Conservation (phyloP, 208 protist genomes). For the Acanthamoeba lenticulata region DNA sequence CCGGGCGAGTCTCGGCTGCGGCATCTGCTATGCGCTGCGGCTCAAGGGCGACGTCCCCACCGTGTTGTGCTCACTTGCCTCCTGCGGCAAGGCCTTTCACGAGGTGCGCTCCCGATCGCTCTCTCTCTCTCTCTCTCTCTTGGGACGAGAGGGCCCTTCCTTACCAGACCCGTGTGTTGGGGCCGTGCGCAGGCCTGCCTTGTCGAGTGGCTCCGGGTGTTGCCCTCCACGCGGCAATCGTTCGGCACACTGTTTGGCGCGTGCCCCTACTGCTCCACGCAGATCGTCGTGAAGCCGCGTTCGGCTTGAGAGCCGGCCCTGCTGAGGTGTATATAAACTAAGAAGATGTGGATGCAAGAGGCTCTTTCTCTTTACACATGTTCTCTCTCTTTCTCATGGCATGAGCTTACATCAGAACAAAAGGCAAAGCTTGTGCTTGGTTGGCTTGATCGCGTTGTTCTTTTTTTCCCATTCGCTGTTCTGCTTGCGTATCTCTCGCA, state of each 20-base stretch:
- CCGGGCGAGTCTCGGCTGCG: background rate
- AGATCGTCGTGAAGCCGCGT: background rate
- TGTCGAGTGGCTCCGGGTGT: background rate
- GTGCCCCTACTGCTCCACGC: constrained; percentile 5
- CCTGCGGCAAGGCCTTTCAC: background rate
- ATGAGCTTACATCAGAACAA: too few species aligned
- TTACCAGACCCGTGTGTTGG: background rate
- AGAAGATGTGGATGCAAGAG: too few species aligned
- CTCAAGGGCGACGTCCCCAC: background rate
- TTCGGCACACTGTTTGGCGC: background rate
- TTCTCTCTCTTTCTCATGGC: too few species aligned
- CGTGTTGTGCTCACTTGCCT: background rate
- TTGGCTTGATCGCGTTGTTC: too few species aligned
- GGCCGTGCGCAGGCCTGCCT: background rate
- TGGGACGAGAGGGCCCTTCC: too few species aligned
- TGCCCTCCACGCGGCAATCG: background rate
- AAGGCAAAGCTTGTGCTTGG: too few species aligned
- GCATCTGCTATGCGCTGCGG: background rate
- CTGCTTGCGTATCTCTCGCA: too few species aligned
- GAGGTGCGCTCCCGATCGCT: background rate
- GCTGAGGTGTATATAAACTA: too few species aligned
- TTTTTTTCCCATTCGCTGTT: too few species aligned
- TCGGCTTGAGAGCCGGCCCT: too few species aligned
- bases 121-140: too few species aligned
- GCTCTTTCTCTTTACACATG: too few species aligned